phyloP scores from a whole-genome alignment of 495 filamentous ascomycete genomes.

The Penicillium taxi region DNA sequence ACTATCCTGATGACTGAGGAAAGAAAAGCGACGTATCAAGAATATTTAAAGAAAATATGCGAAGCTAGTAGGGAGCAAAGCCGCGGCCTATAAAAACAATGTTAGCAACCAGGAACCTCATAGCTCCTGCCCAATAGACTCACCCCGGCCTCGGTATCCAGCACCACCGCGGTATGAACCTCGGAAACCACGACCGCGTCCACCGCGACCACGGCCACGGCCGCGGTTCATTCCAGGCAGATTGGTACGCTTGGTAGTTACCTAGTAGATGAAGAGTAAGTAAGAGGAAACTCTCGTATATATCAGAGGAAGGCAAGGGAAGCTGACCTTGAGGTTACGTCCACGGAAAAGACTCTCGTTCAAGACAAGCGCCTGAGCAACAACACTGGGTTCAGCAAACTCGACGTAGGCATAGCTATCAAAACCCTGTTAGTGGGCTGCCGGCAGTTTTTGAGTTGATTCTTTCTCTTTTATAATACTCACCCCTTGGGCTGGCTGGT shows the following conservation, averaged over 20 bases:
- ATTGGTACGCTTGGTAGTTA: conserved; percentile 96
- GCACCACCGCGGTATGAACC: conserved; percentile 30
- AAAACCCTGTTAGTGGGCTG: conserved; percentile 10
- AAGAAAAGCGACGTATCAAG: background rate
- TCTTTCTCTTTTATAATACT: no score
- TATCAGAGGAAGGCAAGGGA: background rate
- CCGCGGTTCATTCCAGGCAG: conserved; percentile 87
- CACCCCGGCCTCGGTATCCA: conserved; percentile 54
- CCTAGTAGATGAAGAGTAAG: conserved; percentile 37
- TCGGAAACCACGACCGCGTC: conserved; percentile 49
- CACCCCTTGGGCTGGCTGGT: conserved; percentile 98
- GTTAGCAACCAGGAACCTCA: no score
- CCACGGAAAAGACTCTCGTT: conserved; percentile 97
- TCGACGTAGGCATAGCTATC: conserved; percentile 97
- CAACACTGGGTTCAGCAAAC: conserved; percentile 89
- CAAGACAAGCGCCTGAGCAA: conserved; percentile 86
- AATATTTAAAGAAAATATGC: conserved; percentile 1
- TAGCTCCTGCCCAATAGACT: no score
- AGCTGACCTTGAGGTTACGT: conserved; percentile 78
- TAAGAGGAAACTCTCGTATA: background rate
- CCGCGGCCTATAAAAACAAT: no score
- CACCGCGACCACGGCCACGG: conserved; percentile 56
- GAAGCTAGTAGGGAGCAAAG: conserved; percentile 66
- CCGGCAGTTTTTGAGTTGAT: no score
- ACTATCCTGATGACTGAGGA: background rate